phyloP scores from a whole-genome alignment of 1,139 yeast species.

The Hyphopichia fennica region DNA sequence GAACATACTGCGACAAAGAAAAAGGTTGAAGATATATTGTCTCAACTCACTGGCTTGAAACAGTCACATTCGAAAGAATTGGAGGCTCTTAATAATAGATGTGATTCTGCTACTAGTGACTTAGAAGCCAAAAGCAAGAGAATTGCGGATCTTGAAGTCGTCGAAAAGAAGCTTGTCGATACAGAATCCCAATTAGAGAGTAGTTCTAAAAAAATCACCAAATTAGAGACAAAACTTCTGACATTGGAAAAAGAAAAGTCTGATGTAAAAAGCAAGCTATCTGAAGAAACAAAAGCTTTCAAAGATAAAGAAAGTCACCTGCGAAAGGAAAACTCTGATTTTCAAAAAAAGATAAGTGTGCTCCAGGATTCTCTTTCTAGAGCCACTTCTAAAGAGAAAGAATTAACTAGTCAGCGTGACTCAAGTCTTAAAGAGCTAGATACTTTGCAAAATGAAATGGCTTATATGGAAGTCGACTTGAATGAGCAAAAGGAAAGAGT shows the following conservation, averaged over 20 bases:
- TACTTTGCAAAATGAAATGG: slow-evolving; percentile 3
- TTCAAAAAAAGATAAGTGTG: slow-evolving; percentile 3
- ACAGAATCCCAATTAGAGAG: slow-evolving; percentile 3
- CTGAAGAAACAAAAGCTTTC: neutral
- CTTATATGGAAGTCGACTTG: slow-evolving; percentile 2
- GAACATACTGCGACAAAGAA: neutral
- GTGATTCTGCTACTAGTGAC: neutral
- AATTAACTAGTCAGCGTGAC: neutral
- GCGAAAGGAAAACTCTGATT: slow-evolving; percentile 4
- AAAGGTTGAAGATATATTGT: neutral
- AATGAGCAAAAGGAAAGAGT: slow-evolving; percentile 3
- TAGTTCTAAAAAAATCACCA: neutral
- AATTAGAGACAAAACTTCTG: neutral
- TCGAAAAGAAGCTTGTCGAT: slow-evolving; percentile 1
- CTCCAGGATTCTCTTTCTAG: slow-evolving; percentile 1
- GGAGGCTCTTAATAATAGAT: neutral
- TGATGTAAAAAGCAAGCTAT: neutral
- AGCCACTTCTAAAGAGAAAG: neutral
- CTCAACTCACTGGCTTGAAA: neutral
- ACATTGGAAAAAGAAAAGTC: neutral
- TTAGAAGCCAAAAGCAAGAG: neutral
- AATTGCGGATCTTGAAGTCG: slow-evolving; percentile 3
- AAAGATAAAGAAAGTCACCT: neutral
- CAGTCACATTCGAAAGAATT: slow-evolving; percentile 1
- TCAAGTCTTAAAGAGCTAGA: neutral